Percentiles rank a stretch among this genome's conserved stretches.
phyloP scores from a whole-genome alignment of 495 filamentous ascomycete genomes.

The Rostrohypoxylon terebratum region DNA sequence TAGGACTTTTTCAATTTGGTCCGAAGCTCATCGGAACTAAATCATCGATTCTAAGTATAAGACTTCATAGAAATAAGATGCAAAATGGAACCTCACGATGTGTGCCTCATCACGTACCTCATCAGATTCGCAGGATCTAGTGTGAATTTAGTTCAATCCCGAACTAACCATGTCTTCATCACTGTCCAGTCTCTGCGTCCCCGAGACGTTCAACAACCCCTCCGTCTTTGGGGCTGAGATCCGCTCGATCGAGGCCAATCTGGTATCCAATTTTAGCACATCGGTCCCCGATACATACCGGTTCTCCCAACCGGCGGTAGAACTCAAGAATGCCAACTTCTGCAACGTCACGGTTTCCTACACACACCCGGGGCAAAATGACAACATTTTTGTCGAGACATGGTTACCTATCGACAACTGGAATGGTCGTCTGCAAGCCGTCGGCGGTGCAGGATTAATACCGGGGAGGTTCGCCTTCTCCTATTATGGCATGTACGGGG shows the following conservation, averaged over 20 bases:
- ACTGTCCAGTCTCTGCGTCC: conserved; percentile 3
- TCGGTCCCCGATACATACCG: neutral
- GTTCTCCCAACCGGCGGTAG: neutral
- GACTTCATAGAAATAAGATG: neutral
- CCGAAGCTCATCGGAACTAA: neutral
- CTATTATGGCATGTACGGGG: conserved; percentile 21
- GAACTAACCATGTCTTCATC: neutral
- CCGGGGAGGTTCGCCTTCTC: conserved; percentile 36
- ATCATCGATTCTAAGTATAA: neutral
- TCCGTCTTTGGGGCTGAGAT: conserved; percentile 16
- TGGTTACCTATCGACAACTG: conserved; percentile 55
- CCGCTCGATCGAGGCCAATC: conserved; percentile 4
- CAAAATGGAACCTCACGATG: neutral
- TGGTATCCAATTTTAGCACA: conserved; percentile 6
- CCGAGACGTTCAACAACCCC: conserved; percentile 1
- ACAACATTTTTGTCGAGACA: conserved; percentile 51
- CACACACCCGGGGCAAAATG: conserved; percentile 56
- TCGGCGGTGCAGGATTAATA: conserved; percentile 57
- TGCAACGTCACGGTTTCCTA: conserved; percentile 62
- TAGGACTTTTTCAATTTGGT: neutral
- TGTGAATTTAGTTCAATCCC: neutral
- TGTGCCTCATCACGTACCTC: neutral
- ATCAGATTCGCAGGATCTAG: neutral
- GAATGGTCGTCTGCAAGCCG: conserved; percentile 55
- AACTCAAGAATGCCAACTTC: conserved; percentile 44